Evolutionary conservation across 129 eudicot genomes (phyloP).

Genomic region (Flaveria linearis): DNA sequence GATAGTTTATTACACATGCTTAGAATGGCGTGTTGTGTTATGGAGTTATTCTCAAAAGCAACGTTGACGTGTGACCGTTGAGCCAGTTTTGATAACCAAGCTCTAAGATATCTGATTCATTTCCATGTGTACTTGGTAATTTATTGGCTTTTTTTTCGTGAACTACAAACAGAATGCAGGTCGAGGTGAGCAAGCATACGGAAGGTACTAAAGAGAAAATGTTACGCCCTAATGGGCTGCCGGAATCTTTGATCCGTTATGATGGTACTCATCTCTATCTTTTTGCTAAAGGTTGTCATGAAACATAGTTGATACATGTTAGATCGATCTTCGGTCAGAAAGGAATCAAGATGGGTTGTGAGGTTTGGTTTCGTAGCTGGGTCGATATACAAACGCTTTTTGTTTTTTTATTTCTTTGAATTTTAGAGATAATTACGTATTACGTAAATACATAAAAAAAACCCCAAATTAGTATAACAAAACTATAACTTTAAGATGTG

Average conservation of each 20-base stretch:
- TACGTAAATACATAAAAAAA: neutral
- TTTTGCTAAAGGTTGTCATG: neutral
- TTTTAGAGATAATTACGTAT: neutral
- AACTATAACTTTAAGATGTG: neutral
- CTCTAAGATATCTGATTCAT: too few species aligned
- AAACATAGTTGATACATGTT: neutral
- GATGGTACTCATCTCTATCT: constrained; percentile 56
- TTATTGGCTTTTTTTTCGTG: neutral
- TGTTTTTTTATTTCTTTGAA: neutral
- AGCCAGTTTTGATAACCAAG: too few species aligned
- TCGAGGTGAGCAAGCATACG: constrained; percentile 98
- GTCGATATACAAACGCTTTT: neutral
- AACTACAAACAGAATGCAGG: constrained; percentile 69
- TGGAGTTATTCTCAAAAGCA: neutral
- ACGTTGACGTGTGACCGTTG: too few species aligned
- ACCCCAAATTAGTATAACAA: neutral
- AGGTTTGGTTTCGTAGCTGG: neutral
- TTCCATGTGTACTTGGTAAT: too few species aligned
- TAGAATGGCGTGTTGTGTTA: neutral
- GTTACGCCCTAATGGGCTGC: constrained; percentile 88
- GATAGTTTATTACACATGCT: neutral
- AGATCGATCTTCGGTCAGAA: neutral
- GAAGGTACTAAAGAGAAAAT: constrained; percentile 78
- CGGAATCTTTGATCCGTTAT: constrained; percentile 90
- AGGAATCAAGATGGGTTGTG: neutral